phyloP scores from a whole-genome alignment of 2,329 filamentous ascomycete genomes.

The Trichophyton schoenleinii region DNA sequence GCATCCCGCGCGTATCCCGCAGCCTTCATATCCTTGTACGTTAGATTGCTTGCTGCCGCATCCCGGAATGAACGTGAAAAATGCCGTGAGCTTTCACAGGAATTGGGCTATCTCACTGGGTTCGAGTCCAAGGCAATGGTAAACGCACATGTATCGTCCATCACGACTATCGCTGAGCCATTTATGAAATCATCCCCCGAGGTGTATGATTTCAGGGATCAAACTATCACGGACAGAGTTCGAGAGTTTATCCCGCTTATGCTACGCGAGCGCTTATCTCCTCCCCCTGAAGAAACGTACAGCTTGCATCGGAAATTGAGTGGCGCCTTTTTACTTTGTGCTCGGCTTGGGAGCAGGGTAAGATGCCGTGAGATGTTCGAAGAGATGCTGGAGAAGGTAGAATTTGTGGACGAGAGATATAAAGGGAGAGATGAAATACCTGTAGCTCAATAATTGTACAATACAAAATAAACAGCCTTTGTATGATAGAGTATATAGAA shows the following conservation, averaged over 20 bases:
- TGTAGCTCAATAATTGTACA: background rate
- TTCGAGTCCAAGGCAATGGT: conserved; percentile 77
- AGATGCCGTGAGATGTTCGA: conserved; percentile 66
- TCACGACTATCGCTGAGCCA: conserved; percentile 83
- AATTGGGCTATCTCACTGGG: conserved; percentile 84
- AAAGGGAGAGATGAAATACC: background rate
- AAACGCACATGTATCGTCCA: conserved; percentile 75
- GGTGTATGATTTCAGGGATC: conserved; percentile 81
- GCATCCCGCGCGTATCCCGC: conserved; percentile 76
- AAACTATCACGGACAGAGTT: conserved; percentile 93
- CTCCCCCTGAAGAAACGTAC: conserved; percentile 95
- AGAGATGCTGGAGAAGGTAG: conserved; percentile 22
- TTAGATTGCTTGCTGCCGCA: conserved; percentile 67
- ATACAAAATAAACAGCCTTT: background rate
- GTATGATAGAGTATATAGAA: background rate
- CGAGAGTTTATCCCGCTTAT: conserved; percentile 81
- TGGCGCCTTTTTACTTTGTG: conserved; percentile 87
- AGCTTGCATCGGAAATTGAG: conserved; percentile 88
- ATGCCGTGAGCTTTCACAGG: conserved; percentile 56
- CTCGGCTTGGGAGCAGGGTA: conserved; percentile 70
- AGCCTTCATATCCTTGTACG: conserved; percentile 67
- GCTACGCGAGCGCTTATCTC: conserved; percentile 75
- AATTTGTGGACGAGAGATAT: conserved; percentile 12
- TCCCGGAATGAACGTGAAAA: conserved; percentile 53
- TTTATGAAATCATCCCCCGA: conserved; percentile 65